Percentiles rank a stretch among this genome's conserved stretches.
Conservation (phyloP, 2,329 filamentous ascomycete genomes). For the Teratosphaeria viscida region DNA sequence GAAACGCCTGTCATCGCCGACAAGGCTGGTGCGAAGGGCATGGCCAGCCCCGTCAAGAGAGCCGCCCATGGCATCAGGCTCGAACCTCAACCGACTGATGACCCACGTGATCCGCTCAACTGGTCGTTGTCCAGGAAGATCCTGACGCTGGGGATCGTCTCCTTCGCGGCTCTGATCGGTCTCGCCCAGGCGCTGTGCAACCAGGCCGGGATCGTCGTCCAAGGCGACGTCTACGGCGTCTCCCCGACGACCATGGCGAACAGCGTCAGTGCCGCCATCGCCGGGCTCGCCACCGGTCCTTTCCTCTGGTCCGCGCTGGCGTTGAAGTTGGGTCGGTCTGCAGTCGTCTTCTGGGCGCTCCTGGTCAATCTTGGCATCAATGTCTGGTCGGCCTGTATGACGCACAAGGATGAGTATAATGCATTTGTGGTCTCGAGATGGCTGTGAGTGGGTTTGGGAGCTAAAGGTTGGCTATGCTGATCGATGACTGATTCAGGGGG, state of each 20-base stretch:
- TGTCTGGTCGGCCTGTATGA: constrained; percentile 3
- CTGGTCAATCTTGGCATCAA: background rate
- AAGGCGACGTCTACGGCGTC: background rate
- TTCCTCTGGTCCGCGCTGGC: background rate
- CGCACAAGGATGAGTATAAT: constrained; percentile 10
- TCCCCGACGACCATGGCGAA: background rate
- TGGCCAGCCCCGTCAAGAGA: background rate
- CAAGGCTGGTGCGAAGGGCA: background rate
- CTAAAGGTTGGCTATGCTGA: background rate
- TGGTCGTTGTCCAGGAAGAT: background rate
- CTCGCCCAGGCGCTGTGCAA: background rate
- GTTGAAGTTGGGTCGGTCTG: background rate
- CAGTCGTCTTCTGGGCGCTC: constrained; percentile 1
- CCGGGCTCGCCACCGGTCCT: background rate
- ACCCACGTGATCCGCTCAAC: background rate
- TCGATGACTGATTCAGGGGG: background rate
- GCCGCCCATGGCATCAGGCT: background rate
- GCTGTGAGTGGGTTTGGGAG: background rate
- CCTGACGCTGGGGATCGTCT: background rate
- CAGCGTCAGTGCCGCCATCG: background rate
- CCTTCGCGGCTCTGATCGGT: constrained; percentile 1
- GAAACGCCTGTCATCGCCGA: background rate
- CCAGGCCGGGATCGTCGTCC: background rate
- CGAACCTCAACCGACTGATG: constrained; percentile 1
- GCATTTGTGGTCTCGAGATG: constrained; percentile 1